These are phyloP conservation scores for Alternaria ventricosa DNA, from an alignment of 2,329 filamentous ascomycete genomes.

Conservation along the genomic window DNA sequence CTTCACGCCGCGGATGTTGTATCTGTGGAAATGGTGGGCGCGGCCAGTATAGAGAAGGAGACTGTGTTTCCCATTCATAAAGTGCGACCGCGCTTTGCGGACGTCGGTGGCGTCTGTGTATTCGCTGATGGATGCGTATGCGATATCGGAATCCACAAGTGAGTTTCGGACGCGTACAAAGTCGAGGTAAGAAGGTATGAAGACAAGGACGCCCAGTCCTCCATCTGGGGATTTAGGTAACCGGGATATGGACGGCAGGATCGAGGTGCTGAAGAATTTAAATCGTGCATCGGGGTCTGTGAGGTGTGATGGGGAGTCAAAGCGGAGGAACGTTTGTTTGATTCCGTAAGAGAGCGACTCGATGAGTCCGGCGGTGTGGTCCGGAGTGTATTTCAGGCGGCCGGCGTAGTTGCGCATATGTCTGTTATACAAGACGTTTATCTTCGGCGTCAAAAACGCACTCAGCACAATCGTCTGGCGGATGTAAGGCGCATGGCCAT, in stretches of 20 bases:
- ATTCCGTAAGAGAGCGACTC: conserved; percentile 70
- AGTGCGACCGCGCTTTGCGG: conserved; percentile 84
- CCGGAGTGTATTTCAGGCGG: conserved; percentile 72
- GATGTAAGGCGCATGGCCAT: conserved; percentile 78
- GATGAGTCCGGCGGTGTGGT: conserved; percentile 75
- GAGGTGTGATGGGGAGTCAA: conserved; percentile 72
- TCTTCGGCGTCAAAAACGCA: conserved; percentile 85
- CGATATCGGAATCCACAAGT: conserved; percentile 75
- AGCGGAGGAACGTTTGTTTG: conserved; percentile 89
- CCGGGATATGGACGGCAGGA: conserved; percentile 77
- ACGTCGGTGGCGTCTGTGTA: conserved; percentile 82
- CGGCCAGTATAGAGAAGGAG: conserved; percentile 91
- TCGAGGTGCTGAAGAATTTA: conserved; percentile 83
- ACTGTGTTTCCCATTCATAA: conserved; percentile 80
- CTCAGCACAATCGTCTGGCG: conserved; percentile 86
- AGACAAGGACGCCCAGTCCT: conserved; percentile 75
- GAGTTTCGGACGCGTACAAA: conserved; percentile 93
- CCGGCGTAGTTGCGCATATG: conserved; percentile 83
- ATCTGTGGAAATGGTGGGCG: conserved; percentile 96
- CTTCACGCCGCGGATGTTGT: conserved; percentile 79
- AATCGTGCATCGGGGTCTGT: conserved; percentile 88
- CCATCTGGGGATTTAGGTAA: conserved; percentile 65
- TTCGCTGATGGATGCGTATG: conserved; percentile 87
- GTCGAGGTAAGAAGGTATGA: conserved; percentile 92
- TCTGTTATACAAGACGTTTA: conserved; percentile 77